Evolutionary conservation across 2,329 filamentous ascomycete genomes (phyloP).

Genomic region (Ophiocordyceps camponoti-floridani): DNA sequence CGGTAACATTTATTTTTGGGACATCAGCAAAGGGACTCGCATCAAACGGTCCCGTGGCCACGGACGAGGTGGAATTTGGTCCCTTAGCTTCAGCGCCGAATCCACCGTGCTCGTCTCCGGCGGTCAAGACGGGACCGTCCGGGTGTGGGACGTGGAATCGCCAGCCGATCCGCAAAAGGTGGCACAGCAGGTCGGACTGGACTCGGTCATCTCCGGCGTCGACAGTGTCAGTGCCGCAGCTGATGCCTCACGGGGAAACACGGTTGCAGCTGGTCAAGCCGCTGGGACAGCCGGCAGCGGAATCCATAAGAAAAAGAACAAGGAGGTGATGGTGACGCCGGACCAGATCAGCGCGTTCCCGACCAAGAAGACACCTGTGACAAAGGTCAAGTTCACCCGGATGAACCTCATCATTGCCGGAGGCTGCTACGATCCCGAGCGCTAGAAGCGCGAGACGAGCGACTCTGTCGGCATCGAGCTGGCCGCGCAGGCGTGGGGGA

Average conservation of each 20-base stretch:
- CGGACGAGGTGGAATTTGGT: conserved; percentile 85
- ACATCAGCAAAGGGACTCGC: conserved; percentile 66
- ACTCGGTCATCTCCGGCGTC: conserved; percentile 21
- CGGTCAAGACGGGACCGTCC: conserved; percentile 80
- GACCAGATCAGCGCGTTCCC: conserved; percentile 92
- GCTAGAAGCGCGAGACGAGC: conserved; percentile 10
- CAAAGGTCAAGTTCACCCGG: conserved; percentile 81
- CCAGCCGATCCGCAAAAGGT: conserved; percentile 46
- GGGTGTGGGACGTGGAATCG: conserved; percentile 79
- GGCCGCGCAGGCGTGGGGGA: background rate
- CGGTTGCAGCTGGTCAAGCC: conserved; percentile 10
- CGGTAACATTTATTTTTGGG: conserved; percentile 89
- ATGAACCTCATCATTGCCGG: conserved; percentile 90
- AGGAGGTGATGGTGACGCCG: conserved; percentile 76
- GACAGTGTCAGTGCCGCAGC: conserved; percentile 18
- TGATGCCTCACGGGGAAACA: conserved; percentile 4
- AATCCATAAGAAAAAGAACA: conserved; percentile 55
- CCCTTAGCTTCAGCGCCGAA: conserved; percentile 82
- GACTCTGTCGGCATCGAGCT: background rate
- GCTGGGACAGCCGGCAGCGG: conserved; percentile 11
- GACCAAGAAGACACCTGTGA: conserved; percentile 89
- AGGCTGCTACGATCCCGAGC: conserved; percentile 46
- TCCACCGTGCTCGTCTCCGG: conserved; percentile 80
- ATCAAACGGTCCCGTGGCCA: conserved; percentile 91
- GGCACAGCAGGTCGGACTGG: conserved; percentile 23